Base-by-base conservation (phyloP, 805 yeast species). In the Candida sphagnicola region DNA sequence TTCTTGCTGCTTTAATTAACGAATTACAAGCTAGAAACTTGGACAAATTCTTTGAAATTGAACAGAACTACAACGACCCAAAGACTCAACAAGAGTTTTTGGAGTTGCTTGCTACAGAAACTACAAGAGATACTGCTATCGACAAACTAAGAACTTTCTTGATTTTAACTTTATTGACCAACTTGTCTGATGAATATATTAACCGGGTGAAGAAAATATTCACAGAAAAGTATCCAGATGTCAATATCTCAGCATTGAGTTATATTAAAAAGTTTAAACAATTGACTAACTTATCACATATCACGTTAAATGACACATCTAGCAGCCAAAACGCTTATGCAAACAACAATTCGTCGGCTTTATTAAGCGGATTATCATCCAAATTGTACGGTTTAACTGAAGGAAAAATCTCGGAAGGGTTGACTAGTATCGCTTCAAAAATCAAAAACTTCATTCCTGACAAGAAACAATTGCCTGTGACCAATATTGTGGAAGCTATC, bases 11-110 rank as follows among this genome's bases (percentile, higher is more conserved):
- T 14, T 67, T 93, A 37, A 74, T 93, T 43, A 80, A 82, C 54
- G 88, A 89, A 48, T 71, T 93, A 43, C 93, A 91, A 52, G 80
- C 83, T n/a, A 84, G 91, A 47, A 82, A 82, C 13, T 72, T 93
- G 49, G 99, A 95, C 53, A 80, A 89, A 40, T 85, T 90, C 50
- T 93, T 91, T 59, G 98, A 93, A 63, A 80, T 93, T 44, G 99
- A 93, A 64, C 97, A 91, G 57, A 82, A 80, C 46, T 77, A 80
- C 40, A 74, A 69, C 41, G 82, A 82, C 60, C 73, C 78, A 12
- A 77, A 67, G 71, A 74, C 68, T 13, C 77, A 72, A 61, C 69
- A 58, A 37, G 78, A 71, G 56, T 93, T 77, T 59, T 65, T 76
- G 46, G 84, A 78, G 11, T 67, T 83, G 18, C 61, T 85, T 42